Evolutionary conservation across 1,284 basidiomycete species (phyloP), one percentile per base, ranked within the genome.

Genomic region (Coriolopsis trogii): DNA sequence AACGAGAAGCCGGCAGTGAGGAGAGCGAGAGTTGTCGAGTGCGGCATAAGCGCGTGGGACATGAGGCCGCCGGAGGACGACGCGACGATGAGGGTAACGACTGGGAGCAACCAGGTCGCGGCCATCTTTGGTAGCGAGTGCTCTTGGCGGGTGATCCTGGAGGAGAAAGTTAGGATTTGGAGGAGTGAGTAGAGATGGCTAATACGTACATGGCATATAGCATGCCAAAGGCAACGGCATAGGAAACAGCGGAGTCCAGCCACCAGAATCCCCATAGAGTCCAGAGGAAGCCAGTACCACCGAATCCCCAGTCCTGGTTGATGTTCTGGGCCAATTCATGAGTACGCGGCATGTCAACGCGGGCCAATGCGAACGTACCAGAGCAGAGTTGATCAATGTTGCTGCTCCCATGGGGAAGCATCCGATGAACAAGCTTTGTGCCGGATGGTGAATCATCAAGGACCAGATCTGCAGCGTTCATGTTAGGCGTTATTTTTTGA

Each of bases 231-330:
- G 77, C 78, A 56, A 79, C 73, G 9, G 74, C 10, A 30, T 81
- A 67, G 2, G 84, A 77, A 5, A 80, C 52, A 0, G 71, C 53
- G 0, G 74, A 70, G 56, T 82, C 78, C 42, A 83, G 55, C 85
- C 84, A 87, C 86, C 85, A 89, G 28, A 84, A 69, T 7, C 67
- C 79, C 74, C 83, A 82, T 4, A 83, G 71, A 7, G 81, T 69
- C 46, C 71, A 77, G 6, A 79, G 73, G 58, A 84, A 81, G 8
- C 63, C 51, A 1, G 42, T 56, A 3, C 79, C 79, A 42, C 78
- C 80, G 39, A 79, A 67, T 9, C 65, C 66, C 43, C 66, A 69
- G 49, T 71, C 69, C 53, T 69, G 66, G 50, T 70, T 63, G 41
- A 68, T 44, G 34, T 60, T 63, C 65, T 68, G 37, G 10, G 8